Percentiles rank a stretch among this genome's conserved stretches.
These are phyloP conservation scores for Penicillium atrosanguineum DNA, from an alignment of 495 filamentous ascomycete species.

Conservation along the genomic window DNA sequence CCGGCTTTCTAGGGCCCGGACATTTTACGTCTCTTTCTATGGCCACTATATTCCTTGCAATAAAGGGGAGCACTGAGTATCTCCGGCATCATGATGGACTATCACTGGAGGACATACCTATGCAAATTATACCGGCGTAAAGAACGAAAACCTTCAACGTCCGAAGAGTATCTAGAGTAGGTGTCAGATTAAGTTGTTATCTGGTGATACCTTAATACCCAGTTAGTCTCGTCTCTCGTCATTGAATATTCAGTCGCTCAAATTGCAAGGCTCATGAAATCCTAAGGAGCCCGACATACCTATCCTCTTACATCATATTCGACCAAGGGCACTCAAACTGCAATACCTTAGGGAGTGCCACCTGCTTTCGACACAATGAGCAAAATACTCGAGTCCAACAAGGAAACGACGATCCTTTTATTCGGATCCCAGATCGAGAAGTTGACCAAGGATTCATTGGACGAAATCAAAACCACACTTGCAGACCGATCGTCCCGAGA, in stretches of 20 bases:
- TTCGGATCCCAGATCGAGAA: slow-evolving; percentile 4
- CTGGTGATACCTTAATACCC: too few species aligned
- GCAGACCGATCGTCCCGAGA: slow-evolving; percentile 1
- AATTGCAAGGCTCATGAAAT: background rate
- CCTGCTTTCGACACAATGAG: background rate
- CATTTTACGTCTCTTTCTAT: background rate
- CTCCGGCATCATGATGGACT: background rate
- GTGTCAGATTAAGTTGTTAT: too few species aligned
- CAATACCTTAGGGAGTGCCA: background rate
- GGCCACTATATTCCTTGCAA: background rate
- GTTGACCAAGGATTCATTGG: slow-evolving; percentile 3
- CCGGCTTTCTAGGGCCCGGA: background rate
- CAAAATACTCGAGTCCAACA: background rate
- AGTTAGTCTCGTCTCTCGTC: background rate
- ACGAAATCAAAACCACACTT: slow-evolving; percentile 4
- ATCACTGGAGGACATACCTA: too few species aligned
- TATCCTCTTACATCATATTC: too few species aligned
- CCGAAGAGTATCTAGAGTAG: too few species aligned
- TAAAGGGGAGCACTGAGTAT: background rate
- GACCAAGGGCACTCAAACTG: too few species aligned
- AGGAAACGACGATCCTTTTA: background rate
- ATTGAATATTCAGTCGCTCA: background rate
- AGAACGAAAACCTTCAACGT: background rate
- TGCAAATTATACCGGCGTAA: background rate
- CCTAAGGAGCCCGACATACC: too few species aligned